Evolutionary conservation across 139 green algal species (phyloP).

Genomic region (Chlorella sp.): DNA sequence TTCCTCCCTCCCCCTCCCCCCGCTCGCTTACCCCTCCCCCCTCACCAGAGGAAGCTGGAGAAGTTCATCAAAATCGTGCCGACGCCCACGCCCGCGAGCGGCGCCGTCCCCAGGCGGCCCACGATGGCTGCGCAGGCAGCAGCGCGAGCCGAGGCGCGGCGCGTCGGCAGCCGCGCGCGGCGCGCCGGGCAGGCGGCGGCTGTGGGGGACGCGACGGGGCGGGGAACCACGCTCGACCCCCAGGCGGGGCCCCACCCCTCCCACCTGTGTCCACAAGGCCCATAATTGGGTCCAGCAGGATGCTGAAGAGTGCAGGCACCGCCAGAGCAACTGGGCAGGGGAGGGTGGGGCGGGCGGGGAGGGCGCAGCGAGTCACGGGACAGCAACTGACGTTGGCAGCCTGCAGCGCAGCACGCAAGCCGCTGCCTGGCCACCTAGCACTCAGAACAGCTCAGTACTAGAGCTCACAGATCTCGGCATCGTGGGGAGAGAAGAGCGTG

Average conservation of each 20-base stretch:
- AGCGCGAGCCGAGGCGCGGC: background rate
- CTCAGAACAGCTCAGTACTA: too few species aligned
- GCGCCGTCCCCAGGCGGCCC: slow-evolving; percentile 35
- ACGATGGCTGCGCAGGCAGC: slow-evolving; percentile 30
- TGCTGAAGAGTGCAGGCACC: slow-evolving; percentile 1
- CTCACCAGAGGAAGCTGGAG: slow-evolving; percentile 31
- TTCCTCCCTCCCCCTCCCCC: too few species aligned
- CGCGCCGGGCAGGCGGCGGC: background rate
- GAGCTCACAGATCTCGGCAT: too few species aligned
- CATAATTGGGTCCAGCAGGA: slow-evolving; percentile 48
- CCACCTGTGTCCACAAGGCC: slow-evolving; percentile 37
- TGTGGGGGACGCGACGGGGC: background rate
- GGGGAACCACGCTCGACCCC: background rate
- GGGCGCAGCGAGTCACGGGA: too few species aligned
- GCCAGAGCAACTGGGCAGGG: background rate
- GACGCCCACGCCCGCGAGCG: slow-evolving; percentile 36
- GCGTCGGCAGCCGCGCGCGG: too few species aligned
- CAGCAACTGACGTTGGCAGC: too few species aligned
- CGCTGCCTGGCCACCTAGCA: too few species aligned
- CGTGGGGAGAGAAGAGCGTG: too few species aligned
- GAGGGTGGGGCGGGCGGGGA: too few species aligned
- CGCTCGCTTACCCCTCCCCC: background rate
- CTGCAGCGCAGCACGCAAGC: too few species aligned
- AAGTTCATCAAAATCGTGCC: slow-evolving; percentile 39
- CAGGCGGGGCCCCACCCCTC: background rate